Evolutionary conservation across 129 eudicot genomes (phyloP).

Genomic region (Centella asiatica): DNA sequence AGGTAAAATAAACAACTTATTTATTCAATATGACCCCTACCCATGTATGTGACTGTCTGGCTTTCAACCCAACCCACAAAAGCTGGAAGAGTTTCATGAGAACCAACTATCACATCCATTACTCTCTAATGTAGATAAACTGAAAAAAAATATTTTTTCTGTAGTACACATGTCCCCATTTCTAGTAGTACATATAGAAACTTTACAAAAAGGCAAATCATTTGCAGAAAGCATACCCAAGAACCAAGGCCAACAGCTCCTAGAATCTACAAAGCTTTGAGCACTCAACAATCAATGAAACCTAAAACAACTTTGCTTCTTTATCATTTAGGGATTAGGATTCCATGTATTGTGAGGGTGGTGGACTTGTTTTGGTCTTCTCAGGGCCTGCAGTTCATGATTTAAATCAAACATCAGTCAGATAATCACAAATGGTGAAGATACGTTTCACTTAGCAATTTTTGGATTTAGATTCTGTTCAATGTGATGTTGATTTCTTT

Average conservation of each 20-base stretch:
- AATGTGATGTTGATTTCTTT: no score
- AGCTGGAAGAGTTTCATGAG: no score
- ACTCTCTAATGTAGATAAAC: no score
- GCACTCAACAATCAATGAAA: not conserved
- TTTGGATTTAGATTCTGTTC: not conserved
- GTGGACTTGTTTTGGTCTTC: slow-evolving; percentile 79
- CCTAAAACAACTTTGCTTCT: slow-evolving; percentile 9
- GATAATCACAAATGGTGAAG: no score
- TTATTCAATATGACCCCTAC: no score
- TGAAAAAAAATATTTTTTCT: not conserved
- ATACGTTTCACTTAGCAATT: no score
- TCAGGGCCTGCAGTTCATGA: slow-evolving; percentile 22
- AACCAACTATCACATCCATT: no score
- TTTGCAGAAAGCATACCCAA: slow-evolving; percentile 4
- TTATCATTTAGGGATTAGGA: slow-evolving; percentile 5
- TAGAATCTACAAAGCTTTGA: slow-evolving; percentile 7
- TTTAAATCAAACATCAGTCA: not conserved
- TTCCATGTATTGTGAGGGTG: slow-evolving; percentile 66
- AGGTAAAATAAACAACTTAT: no score
- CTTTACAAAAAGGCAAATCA: slow-evolving; percentile 22
- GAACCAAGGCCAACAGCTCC: slow-evolving; percentile 20
- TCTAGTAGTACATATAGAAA: not conserved
- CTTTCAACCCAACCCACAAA: no score
- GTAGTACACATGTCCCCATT: not conserved
- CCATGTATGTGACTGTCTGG: no score